Percentiles rank a stretch among this genome's conserved stretches.
These are phyloP conservation scores for Mucor mucedo DNA, from an alignment of 371 early-diverging fungal species.

Conservation along the genomic window DNA sequence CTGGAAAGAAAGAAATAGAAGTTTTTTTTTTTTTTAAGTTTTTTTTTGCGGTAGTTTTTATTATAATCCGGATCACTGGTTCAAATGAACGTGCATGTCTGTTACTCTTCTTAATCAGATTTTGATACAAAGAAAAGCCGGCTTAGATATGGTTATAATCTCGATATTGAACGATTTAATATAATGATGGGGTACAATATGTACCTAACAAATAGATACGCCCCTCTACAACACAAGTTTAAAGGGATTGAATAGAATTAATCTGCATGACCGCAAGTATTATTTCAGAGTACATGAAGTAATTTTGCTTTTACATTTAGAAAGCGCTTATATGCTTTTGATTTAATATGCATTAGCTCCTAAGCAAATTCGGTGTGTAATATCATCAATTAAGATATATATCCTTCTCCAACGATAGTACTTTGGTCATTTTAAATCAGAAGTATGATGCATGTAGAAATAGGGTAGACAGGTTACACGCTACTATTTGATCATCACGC, in stretches of 20 bases:
- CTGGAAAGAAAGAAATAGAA: constrained; percentile 1
- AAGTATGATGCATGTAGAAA: no score
- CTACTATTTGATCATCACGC: no score
- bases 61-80: background rate
- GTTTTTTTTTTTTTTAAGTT: background rate
- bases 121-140: background rate
- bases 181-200: background rate
- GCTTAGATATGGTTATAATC: background rate
- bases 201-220: background rate
- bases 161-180: constrained; percentile 1
- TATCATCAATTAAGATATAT: no score
- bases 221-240: background rate
- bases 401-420: no score
- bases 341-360: no score
- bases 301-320: no score
- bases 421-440: no score
- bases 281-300: background rate
- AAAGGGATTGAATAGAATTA: background rate
- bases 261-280: background rate
- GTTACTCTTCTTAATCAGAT: background rate
- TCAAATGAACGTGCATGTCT: background rate
- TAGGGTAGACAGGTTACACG: no score
- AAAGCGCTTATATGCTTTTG: no score
- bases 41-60: background rate
- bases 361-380: no score